Base-by-base conservation (phyloP, 2,329 filamentous ascomycete genomes). In the Pseudomassariella vexata region DNA sequence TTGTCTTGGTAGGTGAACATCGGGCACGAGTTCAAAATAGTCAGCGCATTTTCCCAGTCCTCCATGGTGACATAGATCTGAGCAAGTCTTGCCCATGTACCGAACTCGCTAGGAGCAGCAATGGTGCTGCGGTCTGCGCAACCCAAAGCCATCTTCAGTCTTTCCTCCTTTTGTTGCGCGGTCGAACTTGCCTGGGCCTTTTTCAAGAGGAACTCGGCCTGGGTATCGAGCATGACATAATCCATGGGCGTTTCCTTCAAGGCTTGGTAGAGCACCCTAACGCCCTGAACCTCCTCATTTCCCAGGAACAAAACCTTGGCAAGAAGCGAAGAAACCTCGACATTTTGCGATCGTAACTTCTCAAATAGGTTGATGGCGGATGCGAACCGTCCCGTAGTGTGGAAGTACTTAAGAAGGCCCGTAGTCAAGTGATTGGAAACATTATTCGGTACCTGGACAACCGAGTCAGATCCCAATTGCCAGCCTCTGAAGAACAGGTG, bases 1-100 rank as follows among this genome's bases (percentile, higher is more conserved):
- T 95, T 96, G 61, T 98, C 92, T 60, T 96, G 92, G 59, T 98
- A 96, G 6, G 92, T 98, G 59, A 98, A 98, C 92, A 98, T 98
- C 7, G 92, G 92, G 58, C 92, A 98, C 12, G 92, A 98, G 63
- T 98, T 98, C 32, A 98, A 72, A 4, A 92, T 96, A 5, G 94
- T 80, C 16, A 98, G 73, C 1, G 92, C 92, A 46, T 96, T 79
- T 53, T 96, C 92, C 88, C 92, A 98, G 53, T 94, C 86, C 56
- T 98, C 92, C 62, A 94, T 77, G 30, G 82, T 77, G 34, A 96
- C 85, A 48, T 98, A 98, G 19, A 96, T 84, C 55, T 96, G 87
- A 3, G 89, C 89, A 41, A 98, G 63, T 36, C 89, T 75, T 36
- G 92, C 90, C 92, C 92, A 98, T 1, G 92, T 96, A 33, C 86